Percentiles rank a stretch among this genome's conserved stretches.
These are phyloP conservation scores for Podospora didyma DNA, from an alignment of 495 filamentous ascomycete species.

Conservation along the genomic window DNA sequence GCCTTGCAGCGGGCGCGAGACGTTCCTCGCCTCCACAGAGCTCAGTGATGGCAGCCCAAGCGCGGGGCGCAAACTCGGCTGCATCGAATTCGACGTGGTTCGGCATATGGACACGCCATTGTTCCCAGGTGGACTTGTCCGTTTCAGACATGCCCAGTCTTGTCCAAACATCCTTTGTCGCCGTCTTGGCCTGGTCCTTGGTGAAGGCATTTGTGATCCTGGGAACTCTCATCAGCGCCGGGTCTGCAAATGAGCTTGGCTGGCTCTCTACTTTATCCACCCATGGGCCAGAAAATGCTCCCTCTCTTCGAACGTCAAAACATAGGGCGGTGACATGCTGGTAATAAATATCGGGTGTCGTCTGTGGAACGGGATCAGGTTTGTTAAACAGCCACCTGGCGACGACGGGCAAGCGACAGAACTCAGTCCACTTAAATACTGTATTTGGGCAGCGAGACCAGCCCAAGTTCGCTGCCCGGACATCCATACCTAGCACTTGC, in stretches of 20 bases:
- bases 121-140: conserved; percentile 65
- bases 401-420: no score
- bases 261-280: conserved; percentile 49
- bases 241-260: neutral
- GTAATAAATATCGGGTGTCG: no score
- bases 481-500: no score
- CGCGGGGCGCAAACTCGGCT: conserved; percentile 59
- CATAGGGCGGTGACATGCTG: conserved; percentile 28
- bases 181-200: conserved; percentile 51
- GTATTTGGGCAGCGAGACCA: no score
- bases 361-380: no score
- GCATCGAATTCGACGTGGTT: conserved; percentile 50
- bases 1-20: conserved; percentile 42
- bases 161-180: conserved; percentile 61
- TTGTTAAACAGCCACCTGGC: no score
- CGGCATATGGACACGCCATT: conserved; percentile 64
- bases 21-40: conserved; percentile 64
- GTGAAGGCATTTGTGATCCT: conserved; percentile 49
- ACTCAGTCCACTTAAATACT: no score
- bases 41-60: conserved; percentile 67
- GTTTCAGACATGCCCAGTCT: conserved; percentile 62
- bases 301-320: conserved; percentile 57
- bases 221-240: neutral
- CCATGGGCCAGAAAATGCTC: conserved; percentile 64
- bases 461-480: no score